Percentiles rank a stretch among this genome's conserved stretches.
Evolutionary conservation across 108 stramenopile species (phyloP).

Genomic region (Pelagomonas calceolata): DNA sequence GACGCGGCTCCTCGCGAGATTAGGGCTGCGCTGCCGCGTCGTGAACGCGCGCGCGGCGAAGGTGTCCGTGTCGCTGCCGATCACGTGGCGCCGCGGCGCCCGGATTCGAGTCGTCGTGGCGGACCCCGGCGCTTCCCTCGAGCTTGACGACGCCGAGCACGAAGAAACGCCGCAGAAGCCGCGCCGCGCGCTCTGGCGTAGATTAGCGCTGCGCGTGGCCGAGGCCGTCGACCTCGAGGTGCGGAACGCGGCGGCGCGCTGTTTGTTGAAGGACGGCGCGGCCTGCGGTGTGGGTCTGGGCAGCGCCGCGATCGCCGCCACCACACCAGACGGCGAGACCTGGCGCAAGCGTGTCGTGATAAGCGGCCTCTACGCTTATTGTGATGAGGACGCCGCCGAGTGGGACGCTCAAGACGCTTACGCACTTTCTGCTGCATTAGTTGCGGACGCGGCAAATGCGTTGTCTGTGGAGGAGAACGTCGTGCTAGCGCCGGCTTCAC

Average conservation of each 20-base stretch:
- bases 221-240: neutral
- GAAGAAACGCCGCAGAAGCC: neutral
- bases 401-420: too few relatives aligned
- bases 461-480: too few relatives aligned
- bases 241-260: neutral
- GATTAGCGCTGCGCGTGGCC: neutral
- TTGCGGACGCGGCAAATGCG: too few relatives aligned
- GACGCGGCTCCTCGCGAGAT: neutral
- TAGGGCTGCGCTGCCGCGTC: neutral
- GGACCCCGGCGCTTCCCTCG: neutral
- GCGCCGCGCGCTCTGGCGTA: neutral
- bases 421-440: too few relatives aligned
- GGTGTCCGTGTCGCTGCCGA: neutral
- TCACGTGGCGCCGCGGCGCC: neutral
- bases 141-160: neutral
- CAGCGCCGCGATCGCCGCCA: neutral
- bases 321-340: neutral
- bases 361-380: too few relatives aligned
- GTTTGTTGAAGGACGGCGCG: neutral
- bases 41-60: neutral
- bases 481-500: too few relatives aligned
- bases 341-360: too few relatives aligned
- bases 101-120: neutral
- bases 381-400: too few relatives aligned
- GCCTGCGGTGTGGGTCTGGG: neutral